Percentiles rank a stretch among this genome's conserved stretches.
Evolutionary conservation across 2,329 filamentous ascomycete species (phyloP).

Genomic region (Chalaropsis thielavioides): DNA sequence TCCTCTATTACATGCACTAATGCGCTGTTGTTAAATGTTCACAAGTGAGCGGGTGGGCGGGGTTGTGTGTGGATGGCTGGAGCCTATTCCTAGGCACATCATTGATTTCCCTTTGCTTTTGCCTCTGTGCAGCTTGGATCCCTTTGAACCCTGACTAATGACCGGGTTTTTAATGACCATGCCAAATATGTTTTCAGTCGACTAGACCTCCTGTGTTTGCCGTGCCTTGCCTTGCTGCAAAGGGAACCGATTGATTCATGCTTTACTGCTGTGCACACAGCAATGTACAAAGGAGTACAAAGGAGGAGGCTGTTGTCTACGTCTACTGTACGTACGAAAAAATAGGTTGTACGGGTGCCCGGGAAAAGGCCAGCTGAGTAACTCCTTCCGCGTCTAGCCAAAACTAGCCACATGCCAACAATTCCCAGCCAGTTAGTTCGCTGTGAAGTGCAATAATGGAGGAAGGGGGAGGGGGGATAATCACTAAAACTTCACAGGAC

Average conservation of each 20-base stretch:
- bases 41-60: background rate
- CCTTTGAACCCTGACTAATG: background rate
- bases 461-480: background rate
- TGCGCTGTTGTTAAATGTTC: background rate
- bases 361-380: background rate
- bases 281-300: no score
- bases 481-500: background rate
- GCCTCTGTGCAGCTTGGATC: background rate
- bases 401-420: background rate
- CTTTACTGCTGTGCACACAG: no score
- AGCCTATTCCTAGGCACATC: background rate
- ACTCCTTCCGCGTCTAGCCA: background rate
- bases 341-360: background rate
- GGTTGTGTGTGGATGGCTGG: background rate
- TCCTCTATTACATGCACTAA: background rate
- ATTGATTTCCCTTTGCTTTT: background rate
- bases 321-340: background rate
- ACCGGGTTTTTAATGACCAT: background rate
- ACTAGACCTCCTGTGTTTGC: no score
- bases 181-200: no score
- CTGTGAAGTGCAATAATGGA: no score
- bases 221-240: no score
- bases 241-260: no score
- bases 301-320: background rate
- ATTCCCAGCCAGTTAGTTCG: no score